A percentile compares a stretch with the other conserved stretches of the same genome.
These are phyloP conservation scores for Pythium biforme DNA, from an alignment of 352 stramenopile species.

Conservation along the genomic window DNA sequence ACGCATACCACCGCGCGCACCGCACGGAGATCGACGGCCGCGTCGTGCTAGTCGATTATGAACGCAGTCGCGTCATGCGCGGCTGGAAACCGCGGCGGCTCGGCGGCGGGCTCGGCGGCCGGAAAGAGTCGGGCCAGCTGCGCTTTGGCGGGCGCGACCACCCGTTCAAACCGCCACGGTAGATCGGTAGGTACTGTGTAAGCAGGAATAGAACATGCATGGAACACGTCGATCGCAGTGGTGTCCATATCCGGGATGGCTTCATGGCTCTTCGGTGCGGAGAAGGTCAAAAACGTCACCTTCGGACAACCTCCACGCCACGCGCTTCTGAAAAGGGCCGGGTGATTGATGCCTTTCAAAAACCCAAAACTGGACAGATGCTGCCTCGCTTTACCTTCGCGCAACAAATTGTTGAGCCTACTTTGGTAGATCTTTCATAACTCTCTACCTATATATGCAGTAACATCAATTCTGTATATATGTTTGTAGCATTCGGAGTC, in stretches of 20 bases:
- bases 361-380: constrained; percentile 24
- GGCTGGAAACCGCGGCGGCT: constrained; percentile 82
- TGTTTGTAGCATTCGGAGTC: constrained; percentile 1
- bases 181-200: background rate
- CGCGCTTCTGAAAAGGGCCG: background rate
- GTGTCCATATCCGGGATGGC: background rate
- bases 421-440: constrained; percentile 1
- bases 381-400: constrained; percentile 13
- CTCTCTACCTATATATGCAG: background rate
- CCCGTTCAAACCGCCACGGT: constrained; percentile 50
- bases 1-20: constrained; percentile 59
- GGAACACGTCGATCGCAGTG: background rate
- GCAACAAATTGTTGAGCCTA: background rate
- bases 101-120: constrained; percentile 69
- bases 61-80: constrained; percentile 73
- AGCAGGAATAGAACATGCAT: background rate
- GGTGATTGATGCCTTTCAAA: constrained; percentile 30
- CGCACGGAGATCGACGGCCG: constrained; percentile 54
- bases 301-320: background rate
- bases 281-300: background rate
- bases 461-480: too few species aligned
- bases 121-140: constrained; percentile 80
- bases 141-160: constrained; percentile 76
- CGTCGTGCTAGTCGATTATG: constrained; percentile 71
- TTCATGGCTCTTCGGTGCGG: constrained; percentile 7